Conservation (phyloP, 139 green algal genomes). For the Klebsormidium nitens region DNA sequence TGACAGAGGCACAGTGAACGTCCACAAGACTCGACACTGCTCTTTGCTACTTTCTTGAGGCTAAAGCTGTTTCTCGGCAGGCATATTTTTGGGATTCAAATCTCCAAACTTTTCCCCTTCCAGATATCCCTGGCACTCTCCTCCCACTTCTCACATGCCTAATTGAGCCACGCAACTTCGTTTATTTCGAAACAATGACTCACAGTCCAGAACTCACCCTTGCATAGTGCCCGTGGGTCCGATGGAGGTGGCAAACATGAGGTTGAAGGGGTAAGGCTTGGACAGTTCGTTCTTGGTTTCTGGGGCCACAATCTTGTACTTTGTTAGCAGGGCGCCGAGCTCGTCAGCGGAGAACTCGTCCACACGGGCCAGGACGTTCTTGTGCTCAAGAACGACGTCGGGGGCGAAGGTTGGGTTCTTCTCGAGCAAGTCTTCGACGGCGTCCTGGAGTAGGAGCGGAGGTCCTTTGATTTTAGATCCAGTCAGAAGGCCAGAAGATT, state of each 20-base stretch:
- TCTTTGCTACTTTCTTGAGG: too few species aligned
- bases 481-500: too few species aligned
- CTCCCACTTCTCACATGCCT: too few species aligned
- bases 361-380: constrained; percentile 65
- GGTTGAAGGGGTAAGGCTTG: constrained; percentile 94
- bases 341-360: constrained; percentile 76
- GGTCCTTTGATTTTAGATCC: too few species aligned
- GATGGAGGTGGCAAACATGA: constrained; percentile 87
- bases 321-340: constrained; percentile 68
- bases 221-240: constrained; percentile 29
- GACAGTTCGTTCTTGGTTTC: constrained; percentile 92
- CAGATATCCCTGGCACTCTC: too few species aligned
- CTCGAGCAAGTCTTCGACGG: constrained; percentile 72
- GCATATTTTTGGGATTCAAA: too few species aligned
- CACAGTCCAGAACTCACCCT: too few species aligned
- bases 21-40: too few species aligned
- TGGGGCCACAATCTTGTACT: constrained; percentile 77
- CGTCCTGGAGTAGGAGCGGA: constrained; percentile 81
- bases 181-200: too few species aligned
- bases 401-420: constrained; percentile 67
- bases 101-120: too few species aligned
- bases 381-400: constrained; percentile 55
- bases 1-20: too few species aligned
- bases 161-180: background rate
- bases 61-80: too few species aligned